Evolutionary conservation across 2,329 filamentous ascomycete genomes (phyloP), one percentile per base, ranked within the genome.

Genomic region (Trichoderma oligosporum): DNA sequence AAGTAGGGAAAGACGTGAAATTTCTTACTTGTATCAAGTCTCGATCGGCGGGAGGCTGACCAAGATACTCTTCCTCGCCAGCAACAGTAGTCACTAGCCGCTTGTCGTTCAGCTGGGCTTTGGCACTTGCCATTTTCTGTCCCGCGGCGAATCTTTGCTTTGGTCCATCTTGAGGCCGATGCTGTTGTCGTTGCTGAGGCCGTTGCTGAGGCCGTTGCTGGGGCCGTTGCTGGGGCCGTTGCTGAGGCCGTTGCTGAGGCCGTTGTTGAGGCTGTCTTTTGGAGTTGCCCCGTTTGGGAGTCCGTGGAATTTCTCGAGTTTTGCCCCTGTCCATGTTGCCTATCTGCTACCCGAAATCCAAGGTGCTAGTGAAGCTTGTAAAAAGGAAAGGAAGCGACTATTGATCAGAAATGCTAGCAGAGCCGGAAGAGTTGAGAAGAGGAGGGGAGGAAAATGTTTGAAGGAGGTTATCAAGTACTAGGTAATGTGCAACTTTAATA

Each of bases 11-110:
- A 12, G n/a, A 5, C 16, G 7, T n/a, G 25, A 27, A 7, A 24
- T 25, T n/a, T 42, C 38, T 38, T 36, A 69, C 70, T 57, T 69
- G 61, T 25, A 67, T 61, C 22, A 70, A 51, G 7, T 59, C 42
- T 46, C 44, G 58, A 25, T 60, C 59, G 2, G 56, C n/a, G 6
- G 68, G 67, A 11, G 68, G 67, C 18, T 20, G 45, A 2, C 63
- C 65, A 27, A 66, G 59, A 45, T 65, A 68, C 14, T 63, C 61
- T 11, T 61, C 57, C 5, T 64, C 57, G n/a, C 63, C 59, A 12
- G 52, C 58, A 31, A 57, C 54, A 11, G 60, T 59, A 2, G 47
- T 44, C 29, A 47, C 63, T 14, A 62, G 62, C 14, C 64, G 63
- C 24, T 48, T 52, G 2, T 47, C 42, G 33, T 67, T 60, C 5